phyloP scores from a whole-genome alignment of 2,329 filamentous ascomycete species.

The Aureobasidium sp. region DNA sequence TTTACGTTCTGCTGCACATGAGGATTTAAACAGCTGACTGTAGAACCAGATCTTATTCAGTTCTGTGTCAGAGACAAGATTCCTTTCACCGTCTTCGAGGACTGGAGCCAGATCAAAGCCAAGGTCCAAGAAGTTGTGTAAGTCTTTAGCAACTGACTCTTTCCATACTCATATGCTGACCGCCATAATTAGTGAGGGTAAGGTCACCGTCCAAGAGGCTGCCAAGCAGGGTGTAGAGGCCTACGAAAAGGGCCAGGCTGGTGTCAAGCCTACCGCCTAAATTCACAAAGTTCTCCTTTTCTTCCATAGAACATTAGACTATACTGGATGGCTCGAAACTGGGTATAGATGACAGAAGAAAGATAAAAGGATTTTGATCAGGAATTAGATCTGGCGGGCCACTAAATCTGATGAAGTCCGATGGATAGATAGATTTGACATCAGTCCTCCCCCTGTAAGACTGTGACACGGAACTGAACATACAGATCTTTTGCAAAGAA shows the following conservation, averaged over 20 bases:
- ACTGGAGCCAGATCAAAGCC: slow-evolving; percentile 70
- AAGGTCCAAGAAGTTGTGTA: slow-evolving; percentile 65
- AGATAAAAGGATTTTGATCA: neutral
- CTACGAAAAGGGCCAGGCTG: slow-evolving; percentile 38
- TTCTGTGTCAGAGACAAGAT: slow-evolving; percentile 80
- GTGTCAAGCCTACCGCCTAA: slow-evolving; percentile 16
- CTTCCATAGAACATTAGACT: neutral
- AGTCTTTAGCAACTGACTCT: slow-evolving; percentile 12
- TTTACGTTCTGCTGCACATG: neutral
- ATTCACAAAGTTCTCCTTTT: neutral
- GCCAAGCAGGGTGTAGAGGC: slow-evolving; percentile 45
- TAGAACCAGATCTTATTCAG: slow-evolving; percentile 61
- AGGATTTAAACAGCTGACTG: slow-evolving; percentile 11
- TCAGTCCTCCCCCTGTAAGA: no score
- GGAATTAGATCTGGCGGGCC: neutral
- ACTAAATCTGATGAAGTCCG: neutral
- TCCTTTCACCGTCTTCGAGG: slow-evolving; percentile 78
- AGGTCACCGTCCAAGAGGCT: slow-evolving; percentile 60
- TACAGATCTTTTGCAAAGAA: no score
- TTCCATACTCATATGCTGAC: neutral
- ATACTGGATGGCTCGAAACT: neutral
- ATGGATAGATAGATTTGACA: neutral
- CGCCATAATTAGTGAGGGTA: slow-evolving; percentile 46
- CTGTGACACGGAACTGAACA: no score
- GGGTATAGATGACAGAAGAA: neutral